A percentile compares a stretch with the other conserved stretches of the same genome.
These are phyloP conservation scores for Pinus taeda DNA, from an alignment of 75 land plant genomes.

Conservation along the genomic window DNA sequence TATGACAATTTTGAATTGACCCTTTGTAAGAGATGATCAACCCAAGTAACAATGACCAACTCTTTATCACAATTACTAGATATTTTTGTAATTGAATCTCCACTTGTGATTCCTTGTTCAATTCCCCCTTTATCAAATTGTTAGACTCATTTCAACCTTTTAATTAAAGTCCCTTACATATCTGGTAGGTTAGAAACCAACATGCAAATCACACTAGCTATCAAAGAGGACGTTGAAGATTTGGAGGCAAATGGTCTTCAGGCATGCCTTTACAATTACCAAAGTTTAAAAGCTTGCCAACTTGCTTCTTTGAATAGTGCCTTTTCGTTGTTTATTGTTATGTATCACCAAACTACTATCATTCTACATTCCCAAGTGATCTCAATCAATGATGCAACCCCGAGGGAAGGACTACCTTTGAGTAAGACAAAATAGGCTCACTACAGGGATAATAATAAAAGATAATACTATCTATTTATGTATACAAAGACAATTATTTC, in stretches of 20 bases:
- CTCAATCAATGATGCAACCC: conserved; percentile 59
- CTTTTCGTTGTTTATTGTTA: not conserved
- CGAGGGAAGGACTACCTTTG: conserved; percentile 51
- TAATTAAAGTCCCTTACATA: not conserved
- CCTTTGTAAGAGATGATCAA: conserved; percentile 85
- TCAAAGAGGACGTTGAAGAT: conserved; percentile 87
- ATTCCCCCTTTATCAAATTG: not conserved
- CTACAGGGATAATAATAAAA: conserved; percentile 11
- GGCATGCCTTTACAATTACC: conserved; percentile 10
- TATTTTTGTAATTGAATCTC: not conserved
- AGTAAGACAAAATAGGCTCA: conserved; percentile 46
- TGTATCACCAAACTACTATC: not conserved
- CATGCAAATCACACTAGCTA: conserved; percentile 80
- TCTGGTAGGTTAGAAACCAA: conserved; percentile 45
- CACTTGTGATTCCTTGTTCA: not conserved
- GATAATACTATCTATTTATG: too few relatives aligned
- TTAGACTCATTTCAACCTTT: not conserved
- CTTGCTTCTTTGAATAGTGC: too few relatives aligned
- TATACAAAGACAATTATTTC: too few relatives aligned
- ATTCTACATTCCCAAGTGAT: conserved; percentile 24
- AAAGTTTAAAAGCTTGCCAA: not conserved
- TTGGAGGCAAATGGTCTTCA: conserved; percentile 54
- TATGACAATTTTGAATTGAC: conserved; percentile 78
- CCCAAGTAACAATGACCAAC: conserved; percentile 39
- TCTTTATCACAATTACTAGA: not conserved